A percentile compares a stretch with the other conserved stretches of the same genome.
These are phyloP conservation scores for Aspergillus unguis DNA, from an alignment of 2,329 filamentous ascomycete genomes.

Conservation along the genomic window DNA sequence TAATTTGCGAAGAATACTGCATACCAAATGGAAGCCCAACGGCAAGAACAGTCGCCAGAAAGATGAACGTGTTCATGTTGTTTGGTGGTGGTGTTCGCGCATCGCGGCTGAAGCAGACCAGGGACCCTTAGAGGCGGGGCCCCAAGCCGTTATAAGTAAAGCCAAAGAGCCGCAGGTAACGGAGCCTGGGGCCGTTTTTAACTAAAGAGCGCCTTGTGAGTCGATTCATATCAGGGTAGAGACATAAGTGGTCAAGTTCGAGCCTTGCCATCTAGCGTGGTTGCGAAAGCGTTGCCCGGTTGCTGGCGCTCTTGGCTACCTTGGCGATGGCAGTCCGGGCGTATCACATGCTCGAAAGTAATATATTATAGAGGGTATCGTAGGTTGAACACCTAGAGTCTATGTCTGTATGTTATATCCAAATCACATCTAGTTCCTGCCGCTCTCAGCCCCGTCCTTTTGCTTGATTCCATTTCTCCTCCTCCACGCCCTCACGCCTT, in stretches of 20 bases:
- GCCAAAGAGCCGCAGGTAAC: neutral
- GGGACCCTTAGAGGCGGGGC: neutral
- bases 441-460: constrained; percentile 14
- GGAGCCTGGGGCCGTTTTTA: neutral
- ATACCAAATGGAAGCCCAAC: neutral
- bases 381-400: no score
- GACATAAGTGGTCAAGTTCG: no score
- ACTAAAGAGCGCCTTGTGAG: neutral
- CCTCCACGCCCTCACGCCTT: constrained; percentile 77
- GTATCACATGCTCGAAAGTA: no score
- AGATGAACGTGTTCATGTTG: neutral
- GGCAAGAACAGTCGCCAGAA: neutral
- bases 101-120: neutral
- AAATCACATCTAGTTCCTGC: neutral
- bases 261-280: no score
- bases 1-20: neutral
- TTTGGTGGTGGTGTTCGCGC: neutral
- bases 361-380: no score
- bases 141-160: neutral
- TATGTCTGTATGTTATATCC: no score
- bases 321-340: no score
- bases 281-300: no score
- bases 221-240: neutral
- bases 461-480: constrained; percentile 57
- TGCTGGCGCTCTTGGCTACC: no score